Base-by-base conservation (phyloP, 2,329 filamentous ascomycete genomes). In the Fusarium sp. region DNA sequence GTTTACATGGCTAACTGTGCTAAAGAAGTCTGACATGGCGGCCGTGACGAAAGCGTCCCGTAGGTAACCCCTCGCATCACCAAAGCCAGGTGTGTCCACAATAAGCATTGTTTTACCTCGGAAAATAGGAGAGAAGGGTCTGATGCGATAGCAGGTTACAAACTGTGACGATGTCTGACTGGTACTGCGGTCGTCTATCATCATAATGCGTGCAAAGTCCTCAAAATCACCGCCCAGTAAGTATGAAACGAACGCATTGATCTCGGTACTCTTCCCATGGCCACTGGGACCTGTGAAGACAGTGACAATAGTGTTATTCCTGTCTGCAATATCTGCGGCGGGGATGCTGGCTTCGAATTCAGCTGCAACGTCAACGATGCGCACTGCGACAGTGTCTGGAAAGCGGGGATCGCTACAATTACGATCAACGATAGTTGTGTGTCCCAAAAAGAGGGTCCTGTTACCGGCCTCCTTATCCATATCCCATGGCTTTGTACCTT, bases 1-100 rank as follows among this genome's bases (percentile, higher is more conserved):
- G n/a, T 51, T 51, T 20, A 51, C 47, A 51, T 51, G 47, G n/a
- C 47, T 51, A 3, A 51, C 47, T 40, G 47, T 40, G 33, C 47
- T 40, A 16, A 51, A 51, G 2, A 51, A 40, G 26, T 51, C 47
- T 18, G 47, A 51, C 47, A 51, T 51, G 26, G 47, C 47, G 8
- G n/a, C 47, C 47, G 8, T 31, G 36, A 51, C 34, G 12, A 51
- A 51, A 28, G n/a, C 4, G 26, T 51, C 47, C 9, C 47, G 34
- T 12, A 30, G 23, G 34, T 38, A 40, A 8, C 47, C 47, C 7
- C 7, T 51, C 6, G 23, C 3, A 40, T 51, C 47, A 20, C 34
- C 23, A 3, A 20, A 51, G 26, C 47, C 47, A 40, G 47, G 47
- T 20, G 47, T n/a, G n/a, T 51, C 47, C 34, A 51, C 47, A 51